phyloP scores from a whole-genome alignment of 2,329 filamentous ascomycete species.

The Cladophialophora exuberans region DNA sequence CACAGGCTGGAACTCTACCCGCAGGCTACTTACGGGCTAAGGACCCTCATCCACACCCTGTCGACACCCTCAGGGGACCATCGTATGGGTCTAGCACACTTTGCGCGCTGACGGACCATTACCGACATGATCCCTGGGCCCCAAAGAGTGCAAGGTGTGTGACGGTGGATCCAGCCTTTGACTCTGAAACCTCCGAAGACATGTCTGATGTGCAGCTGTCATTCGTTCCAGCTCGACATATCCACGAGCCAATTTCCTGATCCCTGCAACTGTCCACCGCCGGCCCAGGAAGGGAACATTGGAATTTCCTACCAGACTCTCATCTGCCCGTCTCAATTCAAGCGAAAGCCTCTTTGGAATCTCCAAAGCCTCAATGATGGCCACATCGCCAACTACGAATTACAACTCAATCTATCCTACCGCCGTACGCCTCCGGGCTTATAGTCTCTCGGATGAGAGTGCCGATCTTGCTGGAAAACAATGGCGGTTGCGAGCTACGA shows the following conservation, averaged over 20 bases:
- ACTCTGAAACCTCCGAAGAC: slow-evolving; percentile 17
- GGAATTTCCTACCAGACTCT: slow-evolving; percentile 19
- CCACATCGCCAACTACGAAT: slow-evolving; percentile 2
- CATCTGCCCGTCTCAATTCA: slow-evolving; percentile 7
- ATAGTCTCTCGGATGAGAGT: too few relatives aligned
- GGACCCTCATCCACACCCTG: too few relatives aligned
- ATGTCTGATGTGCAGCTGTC: slow-evolving; percentile 3
- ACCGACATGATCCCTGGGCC: slow-evolving; percentile 1
- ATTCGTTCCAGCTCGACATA: slow-evolving; percentile 16
- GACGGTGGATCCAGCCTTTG: slow-evolving; percentile 16
- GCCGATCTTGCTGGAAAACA: slow-evolving; percentile 5
- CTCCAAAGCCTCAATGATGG: too few relatives aligned
- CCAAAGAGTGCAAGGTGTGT: too few relatives aligned
- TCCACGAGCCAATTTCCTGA: slow-evolving; percentile 28
- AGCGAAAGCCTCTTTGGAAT: slow-evolving; percentile 3
- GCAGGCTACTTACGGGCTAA: slow-evolving; percentile 2
- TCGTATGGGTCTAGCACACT: too few relatives aligned
- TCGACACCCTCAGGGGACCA: too few relatives aligned
- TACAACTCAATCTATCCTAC: too few relatives aligned
- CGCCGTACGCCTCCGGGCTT: too few relatives aligned
- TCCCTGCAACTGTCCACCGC: slow-evolving; percentile 16
- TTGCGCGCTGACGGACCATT: slow-evolving; percentile 10
- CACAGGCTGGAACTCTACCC: slow-evolving; percentile 17
- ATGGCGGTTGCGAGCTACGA: too few relatives aligned
- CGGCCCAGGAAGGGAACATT: not conserved